Evolutionary conservation across 2,329 filamentous ascomycete genomes (phyloP), one percentile per base, ranked within the genome.

Genomic region (Paraconiothyrium brasiliense): DNA sequence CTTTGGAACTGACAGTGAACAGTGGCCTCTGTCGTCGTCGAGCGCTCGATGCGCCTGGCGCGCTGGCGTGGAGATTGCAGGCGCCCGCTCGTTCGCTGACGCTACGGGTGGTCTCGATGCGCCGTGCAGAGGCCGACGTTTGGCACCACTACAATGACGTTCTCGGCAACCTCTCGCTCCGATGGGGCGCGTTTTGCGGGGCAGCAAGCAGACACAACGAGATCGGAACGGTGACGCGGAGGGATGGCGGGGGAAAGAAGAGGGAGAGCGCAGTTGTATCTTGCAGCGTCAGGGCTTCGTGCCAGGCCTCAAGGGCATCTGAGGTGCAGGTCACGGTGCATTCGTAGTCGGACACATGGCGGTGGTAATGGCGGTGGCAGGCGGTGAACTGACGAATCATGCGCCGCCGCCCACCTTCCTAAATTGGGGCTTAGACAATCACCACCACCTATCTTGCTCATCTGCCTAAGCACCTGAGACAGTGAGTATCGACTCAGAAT

Each of bases 321-420:
- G 43, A 35, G 51, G 35, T 43, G 22, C 51, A 54, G 54, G 54
- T 56, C 54, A 56, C 54, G 54, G 35, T 59, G 56, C 39, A 47
- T 57, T 50, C 37, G 62, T 66, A 54, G 66, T 62, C 57, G 63
- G 68, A 71, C 71, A 74, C 70, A 71, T 56, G 54, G 43, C 54
- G 52, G 58, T 69, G 65, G 65, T 63, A 67, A 68, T 62, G 62
- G 69, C 69, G 67, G 67, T 70, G 63, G 64, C 63, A 60, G 67
- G 56, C 61, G 62, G 50, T 61, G 48, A 54, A 64, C 66, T 62
- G 64, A 62, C 71, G 66, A 74, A 74, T 76, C 71, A 75, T 59
- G 64, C 43, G 62, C 50, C 64, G 54, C 58, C 56, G 62, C 64
- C 59, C 64, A 62, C 68, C 67, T 66, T 64, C 61, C 57, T 60